Evolutionary conservation across 2,329 filamentous ascomycete genomes (phyloP).

Genomic region (Mycocentrospora acerina): DNA sequence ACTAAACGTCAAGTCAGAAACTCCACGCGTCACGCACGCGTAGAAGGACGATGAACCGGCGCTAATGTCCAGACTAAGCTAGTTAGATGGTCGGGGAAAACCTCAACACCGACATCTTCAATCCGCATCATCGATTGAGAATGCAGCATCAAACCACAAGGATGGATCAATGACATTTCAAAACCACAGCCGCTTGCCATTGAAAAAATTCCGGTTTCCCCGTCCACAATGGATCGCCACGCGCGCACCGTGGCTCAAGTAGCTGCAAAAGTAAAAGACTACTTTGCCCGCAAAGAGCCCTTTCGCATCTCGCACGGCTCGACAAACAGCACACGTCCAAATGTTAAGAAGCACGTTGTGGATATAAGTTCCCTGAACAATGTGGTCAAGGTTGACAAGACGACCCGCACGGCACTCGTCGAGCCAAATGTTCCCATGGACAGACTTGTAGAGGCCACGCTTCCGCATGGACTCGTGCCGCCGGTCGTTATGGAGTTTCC

Average conservation of each 20-base stretch:
- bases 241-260: constrained; percentile 49
- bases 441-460: constrained; percentile 58
- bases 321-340: constrained; percentile 71
- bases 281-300: constrained; percentile 56
- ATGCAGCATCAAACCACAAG: background rate
- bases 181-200: background rate
- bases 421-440: constrained; percentile 74
- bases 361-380: constrained; percentile 66
- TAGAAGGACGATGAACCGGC: too few relatives aligned
- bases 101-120: too few relatives aligned
- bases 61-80: too few relatives aligned
- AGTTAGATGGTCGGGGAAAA: too few relatives aligned
- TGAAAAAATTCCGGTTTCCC: background rate
- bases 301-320: constrained; percentile 78
- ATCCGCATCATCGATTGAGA: too few relatives aligned
- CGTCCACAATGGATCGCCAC: constrained; percentile 42
- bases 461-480: constrained; percentile 60
- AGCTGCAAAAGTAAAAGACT: constrained; percentile 49
- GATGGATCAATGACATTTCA: background rate
- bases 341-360: constrained; percentile 50
- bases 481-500: constrained; percentile 72
- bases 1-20: too few relatives aligned
- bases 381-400: constrained; percentile 62
- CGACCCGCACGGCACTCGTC: constrained; percentile 60
- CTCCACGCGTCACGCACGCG: too few relatives aligned